Conservation (phyloP, 202 grass and related monocot species). For the Zoysia matrella region DNA sequence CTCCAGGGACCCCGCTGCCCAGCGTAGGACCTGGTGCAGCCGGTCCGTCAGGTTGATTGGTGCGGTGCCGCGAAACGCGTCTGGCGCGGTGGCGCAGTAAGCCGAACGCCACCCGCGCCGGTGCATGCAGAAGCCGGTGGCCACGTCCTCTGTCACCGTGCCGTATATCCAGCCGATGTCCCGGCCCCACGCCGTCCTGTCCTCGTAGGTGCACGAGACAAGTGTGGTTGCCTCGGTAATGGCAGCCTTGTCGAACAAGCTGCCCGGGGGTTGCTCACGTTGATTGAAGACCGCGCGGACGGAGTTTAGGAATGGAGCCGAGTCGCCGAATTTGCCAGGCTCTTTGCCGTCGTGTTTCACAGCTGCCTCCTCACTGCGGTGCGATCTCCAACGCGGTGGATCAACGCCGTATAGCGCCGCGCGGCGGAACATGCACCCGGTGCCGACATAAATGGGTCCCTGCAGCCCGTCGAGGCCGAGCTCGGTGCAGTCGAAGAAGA, state of each 20-base stretch:
- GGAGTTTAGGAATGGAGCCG: constrained; percentile 45
- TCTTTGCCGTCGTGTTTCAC: constrained; percentile 21
- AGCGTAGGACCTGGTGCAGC: constrained; percentile 71
- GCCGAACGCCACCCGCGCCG: constrained; percentile 77
- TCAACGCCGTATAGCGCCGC: constrained; percentile 36
- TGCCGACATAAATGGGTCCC: constrained; percentile 59
- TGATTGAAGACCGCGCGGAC: constrained; percentile 32
- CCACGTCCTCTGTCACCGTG: constrained; percentile 79
- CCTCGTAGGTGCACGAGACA: constrained; percentile 63
- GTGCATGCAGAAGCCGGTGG: constrained; percentile 74
- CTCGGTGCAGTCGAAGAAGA: constrained; percentile 75
- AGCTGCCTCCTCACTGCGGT: neutral
- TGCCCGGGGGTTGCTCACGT: neutral
- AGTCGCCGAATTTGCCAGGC: constrained; percentile 51
- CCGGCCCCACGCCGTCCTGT: constrained; percentile 65
- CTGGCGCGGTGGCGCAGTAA: constrained; percentile 57
- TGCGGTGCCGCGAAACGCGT: constrained; percentile 74
- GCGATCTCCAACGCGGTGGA: constrained; percentile 36
- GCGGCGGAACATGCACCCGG: constrained; percentile 54
- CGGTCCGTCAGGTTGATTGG: constrained; percentile 61
- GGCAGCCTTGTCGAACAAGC: constrained; percentile 15
- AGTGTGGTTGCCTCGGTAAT: constrained; percentile 42
- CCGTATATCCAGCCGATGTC: constrained; percentile 78
- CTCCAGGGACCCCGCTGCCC: constrained; percentile 75
- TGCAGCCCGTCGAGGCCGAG: constrained; percentile 54